Conservation (phyloP, 331 rosid species). For the Malus hybrid region DNA sequence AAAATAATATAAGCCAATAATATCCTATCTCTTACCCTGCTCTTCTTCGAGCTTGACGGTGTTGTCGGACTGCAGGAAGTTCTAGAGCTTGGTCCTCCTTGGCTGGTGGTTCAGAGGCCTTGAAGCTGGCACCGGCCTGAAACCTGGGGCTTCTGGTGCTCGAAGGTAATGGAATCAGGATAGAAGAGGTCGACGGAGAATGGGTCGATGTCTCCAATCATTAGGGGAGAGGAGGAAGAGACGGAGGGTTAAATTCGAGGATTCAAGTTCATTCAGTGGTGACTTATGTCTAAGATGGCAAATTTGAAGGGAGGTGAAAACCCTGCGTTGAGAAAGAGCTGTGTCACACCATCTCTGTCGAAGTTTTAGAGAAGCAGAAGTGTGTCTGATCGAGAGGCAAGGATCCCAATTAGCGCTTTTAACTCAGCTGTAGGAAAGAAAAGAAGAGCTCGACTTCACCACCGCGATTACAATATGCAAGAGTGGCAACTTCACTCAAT, state of each 20-base stretch:
- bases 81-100: no score
- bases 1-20: no score
- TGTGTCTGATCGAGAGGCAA: constrained; percentile 58
- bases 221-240: constrained; percentile 40
- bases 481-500: constrained; percentile 23
- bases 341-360: constrained; percentile 32
- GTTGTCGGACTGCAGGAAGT: no score
- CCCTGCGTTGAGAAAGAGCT: constrained; percentile 75
- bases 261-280: constrained; percentile 62
- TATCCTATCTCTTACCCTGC: no score
- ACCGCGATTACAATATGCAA: constrained; percentile 40
- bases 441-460: constrained; percentile 81
- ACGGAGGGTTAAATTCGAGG: constrained; percentile 24
- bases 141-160: no score
- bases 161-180: no score
- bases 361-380: constrained; percentile 73
- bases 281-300: constrained; percentile 46
- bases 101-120: no score
- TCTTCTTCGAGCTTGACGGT: no score
- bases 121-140: no score
- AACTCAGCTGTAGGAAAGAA: constrained; percentile 85
- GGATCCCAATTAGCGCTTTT: constrained; percentile 56
- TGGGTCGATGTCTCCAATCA: constrained; percentile 42
- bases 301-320: constrained; percentile 54
- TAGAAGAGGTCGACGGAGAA: no score